Percentiles rank a stretch among this genome's conserved stretches.
Conservation (phyloP, 2,329 filamentous ascomycete genomes). For the Aspergillus sp. region DNA sequence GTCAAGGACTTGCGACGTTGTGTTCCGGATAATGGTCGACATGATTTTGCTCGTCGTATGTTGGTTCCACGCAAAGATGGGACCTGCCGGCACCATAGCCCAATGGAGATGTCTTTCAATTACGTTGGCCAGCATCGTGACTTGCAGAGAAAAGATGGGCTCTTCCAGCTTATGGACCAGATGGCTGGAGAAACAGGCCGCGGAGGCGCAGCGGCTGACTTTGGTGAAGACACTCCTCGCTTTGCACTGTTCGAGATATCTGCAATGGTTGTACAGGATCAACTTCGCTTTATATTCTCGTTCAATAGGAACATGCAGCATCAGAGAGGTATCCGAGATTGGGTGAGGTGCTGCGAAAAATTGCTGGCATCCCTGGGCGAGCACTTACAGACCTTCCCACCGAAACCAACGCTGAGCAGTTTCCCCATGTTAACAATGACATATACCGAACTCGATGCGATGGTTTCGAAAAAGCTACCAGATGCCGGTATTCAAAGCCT, state of each 20-base stretch:
- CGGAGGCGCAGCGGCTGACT: conserved; percentile 49
- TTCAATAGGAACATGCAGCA: conserved; percentile 53
- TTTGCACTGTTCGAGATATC: conserved; percentile 57
- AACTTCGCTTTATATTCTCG: conserved; percentile 53
- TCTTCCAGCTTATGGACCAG: conserved; percentile 47
- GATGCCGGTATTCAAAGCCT: conserved; percentile 35
- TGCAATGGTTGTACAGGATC: conserved; percentile 50
- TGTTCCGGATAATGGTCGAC: conserved; percentile 41
- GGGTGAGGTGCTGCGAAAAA: conserved; percentile 44
- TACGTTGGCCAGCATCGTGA: conserved; percentile 46
- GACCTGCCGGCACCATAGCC: conserved; percentile 40
- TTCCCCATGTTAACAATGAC: conserved; percentile 49
- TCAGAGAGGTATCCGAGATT: conserved; percentile 45
- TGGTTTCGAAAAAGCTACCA: conserved; percentile 42
- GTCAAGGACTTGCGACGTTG: conserved; percentile 43
- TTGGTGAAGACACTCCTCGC: conserved; percentile 47
- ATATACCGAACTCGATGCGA: conserved; percentile 43
- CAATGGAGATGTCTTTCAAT: conserved; percentile 48
- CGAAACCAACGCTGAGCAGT: conserved; percentile 43
- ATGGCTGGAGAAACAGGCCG: conserved; percentile 50
- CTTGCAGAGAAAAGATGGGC: conserved; percentile 46
- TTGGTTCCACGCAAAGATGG: conserved; percentile 33
- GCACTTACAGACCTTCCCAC: conserved; percentile 26
- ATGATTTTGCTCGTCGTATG: conserved; percentile 40
- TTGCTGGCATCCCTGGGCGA: conserved; percentile 34